These are phyloP conservation scores for Aspergillus sp. DNA, from an alignment of 2,329 filamentous ascomycete species.

Conservation along the genomic window DNA sequence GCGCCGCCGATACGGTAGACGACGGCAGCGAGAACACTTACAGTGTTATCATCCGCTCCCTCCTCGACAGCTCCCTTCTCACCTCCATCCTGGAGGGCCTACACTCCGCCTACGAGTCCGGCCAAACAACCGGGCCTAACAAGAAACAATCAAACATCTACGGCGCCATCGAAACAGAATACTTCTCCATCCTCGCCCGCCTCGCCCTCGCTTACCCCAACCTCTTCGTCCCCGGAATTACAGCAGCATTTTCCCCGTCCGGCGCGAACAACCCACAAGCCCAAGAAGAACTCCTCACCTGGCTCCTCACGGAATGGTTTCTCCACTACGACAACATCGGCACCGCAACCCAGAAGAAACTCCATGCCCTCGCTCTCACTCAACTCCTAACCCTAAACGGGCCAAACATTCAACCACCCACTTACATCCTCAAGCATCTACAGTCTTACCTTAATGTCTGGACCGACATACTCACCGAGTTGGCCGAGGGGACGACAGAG, in stretches of 20 bases:
- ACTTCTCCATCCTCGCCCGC: slow-evolving; percentile 78
- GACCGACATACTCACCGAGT: slow-evolving; percentile 47
- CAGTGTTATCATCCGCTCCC: slow-evolving; percentile 62
- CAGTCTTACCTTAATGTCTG: slow-evolving; percentile 49
- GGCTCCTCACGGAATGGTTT: slow-evolving; percentile 51
- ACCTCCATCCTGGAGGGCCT: slow-evolving; percentile 65
- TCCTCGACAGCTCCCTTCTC: slow-evolving; percentile 64
- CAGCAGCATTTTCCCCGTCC: slow-evolving; percentile 25
- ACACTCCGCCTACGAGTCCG: slow-evolving; percentile 67
- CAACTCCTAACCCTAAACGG: slow-evolving; percentile 43
- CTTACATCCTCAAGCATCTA: slow-evolving; percentile 43
- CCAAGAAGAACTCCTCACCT: slow-evolving; percentile 38
- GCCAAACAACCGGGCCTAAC: slow-evolving; percentile 80
- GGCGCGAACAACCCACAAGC: slow-evolving; percentile 11
- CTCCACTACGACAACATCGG: slow-evolving; percentile 50
- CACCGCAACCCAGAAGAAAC: slow-evolving; percentile 47
- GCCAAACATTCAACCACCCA: slow-evolving; percentile 36
- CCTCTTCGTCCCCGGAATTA: slow-evolving; percentile 60
- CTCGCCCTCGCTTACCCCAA: slow-evolving; percentile 71
- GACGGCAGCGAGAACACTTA: slow-evolving; percentile 57
- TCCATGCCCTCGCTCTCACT: slow-evolving; percentile 47
- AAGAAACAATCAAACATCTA: slow-evolving; percentile 68
- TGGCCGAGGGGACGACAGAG: slow-evolving; percentile 41
- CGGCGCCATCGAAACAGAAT: slow-evolving; percentile 77
- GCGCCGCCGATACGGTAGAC: slow-evolving; percentile 62